Evolutionary conservation across 331 rosid species (phyloP).

Genomic region (Saraca asoca): DNA sequence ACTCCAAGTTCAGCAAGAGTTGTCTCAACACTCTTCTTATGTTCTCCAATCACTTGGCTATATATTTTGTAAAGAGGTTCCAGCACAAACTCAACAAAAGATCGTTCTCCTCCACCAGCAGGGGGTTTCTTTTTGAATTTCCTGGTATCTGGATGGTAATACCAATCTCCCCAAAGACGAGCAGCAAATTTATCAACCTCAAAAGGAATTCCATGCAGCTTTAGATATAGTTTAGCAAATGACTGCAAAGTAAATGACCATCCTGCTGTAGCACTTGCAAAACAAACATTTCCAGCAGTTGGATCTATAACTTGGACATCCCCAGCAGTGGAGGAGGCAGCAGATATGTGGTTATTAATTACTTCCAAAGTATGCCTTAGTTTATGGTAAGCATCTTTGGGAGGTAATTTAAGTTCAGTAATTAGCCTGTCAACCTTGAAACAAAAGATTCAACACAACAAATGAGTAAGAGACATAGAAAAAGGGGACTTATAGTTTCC

Average conservation of each 20-base stretch:
- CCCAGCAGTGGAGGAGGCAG: constrained; percentile 88
- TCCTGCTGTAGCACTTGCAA: constrained; percentile 94
- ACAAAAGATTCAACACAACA: constrained; percentile 28
- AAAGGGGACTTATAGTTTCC: neutral
- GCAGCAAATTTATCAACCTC: constrained; percentile 83
- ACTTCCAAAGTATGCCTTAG: constrained; percentile 90
- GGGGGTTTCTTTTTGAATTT: constrained; percentile 85
- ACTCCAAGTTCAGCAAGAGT: constrained; percentile 96
- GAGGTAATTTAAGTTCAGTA: constrained; percentile 92
- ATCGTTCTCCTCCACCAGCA: constrained; percentile 83
- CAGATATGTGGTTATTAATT: constrained; percentile 80
- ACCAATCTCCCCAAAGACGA: constrained; percentile 90
- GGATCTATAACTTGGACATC: constrained; percentile 93
- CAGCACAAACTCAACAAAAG: constrained; percentile 90
- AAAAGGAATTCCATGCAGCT: constrained; percentile 79
- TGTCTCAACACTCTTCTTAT: constrained; percentile 94
- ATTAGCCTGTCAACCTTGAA: constrained; percentile 86
- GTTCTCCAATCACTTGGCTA: constrained; percentile 96
- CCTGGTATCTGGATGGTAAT: constrained; percentile 79
- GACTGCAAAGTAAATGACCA: constrained; percentile 97
- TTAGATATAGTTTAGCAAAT: constrained; percentile 80
- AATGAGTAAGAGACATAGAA: neutral
- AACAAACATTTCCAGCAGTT: constrained; percentile 91
- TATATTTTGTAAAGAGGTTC: constrained; percentile 92
- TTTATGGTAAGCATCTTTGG: constrained; percentile 94